Base-by-base conservation (phyloP, 805 yeast species). In the Lipomyces sp. region DNA sequence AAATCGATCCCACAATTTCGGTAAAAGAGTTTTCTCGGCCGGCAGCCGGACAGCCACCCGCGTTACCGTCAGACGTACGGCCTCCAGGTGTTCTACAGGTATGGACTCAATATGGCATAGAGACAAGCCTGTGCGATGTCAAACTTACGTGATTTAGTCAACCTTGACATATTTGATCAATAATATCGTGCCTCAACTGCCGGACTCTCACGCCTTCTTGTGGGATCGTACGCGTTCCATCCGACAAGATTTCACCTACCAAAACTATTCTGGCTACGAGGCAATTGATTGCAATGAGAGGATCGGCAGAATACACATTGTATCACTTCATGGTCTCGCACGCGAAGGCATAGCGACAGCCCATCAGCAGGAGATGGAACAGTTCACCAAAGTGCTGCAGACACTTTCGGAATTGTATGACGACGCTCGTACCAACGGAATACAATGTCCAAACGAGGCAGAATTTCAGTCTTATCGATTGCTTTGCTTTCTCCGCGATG, bases 161-260 rank as follows among this genome's bases (percentile, higher is more conserved):
- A 83, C 97, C 0, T 69, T 93, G 53, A 75, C 84, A 52, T 87
- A 86, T 65, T 74, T 93, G 32, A 77, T 87, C 6, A 80, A 80
- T 18, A 75, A 79, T 36, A 67, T 84, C 1, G 66, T 91, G 16
- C 78, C 78, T 0, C 73, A 79, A 34, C 70, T 91, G 22, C 97
- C 98, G 0, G 86, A 83, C 10, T 75, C 90, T 1, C 98, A 93
- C 61, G 79, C 95, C 0, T 91, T 93, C 60, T 69, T 93, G 7
- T 95, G 99, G 98, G 98, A 93, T 68, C 77, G 99, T 68, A 93
- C 97, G 19, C 77, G 99, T 59, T 88, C 97, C 0, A 90, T 93
- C 39, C 77, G 99, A 64, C 98, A 93, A 67, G 99, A 93, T 67
- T 93, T 93, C 68, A 90, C 97, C 0, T 90, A 86, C 63, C 98